Percentiles rank a stretch among this genome's conserved stretches.
Evolutionary conservation across 2,329 filamentous ascomycete species (phyloP).

Genomic region (Biscogniauxia sp.): DNA sequence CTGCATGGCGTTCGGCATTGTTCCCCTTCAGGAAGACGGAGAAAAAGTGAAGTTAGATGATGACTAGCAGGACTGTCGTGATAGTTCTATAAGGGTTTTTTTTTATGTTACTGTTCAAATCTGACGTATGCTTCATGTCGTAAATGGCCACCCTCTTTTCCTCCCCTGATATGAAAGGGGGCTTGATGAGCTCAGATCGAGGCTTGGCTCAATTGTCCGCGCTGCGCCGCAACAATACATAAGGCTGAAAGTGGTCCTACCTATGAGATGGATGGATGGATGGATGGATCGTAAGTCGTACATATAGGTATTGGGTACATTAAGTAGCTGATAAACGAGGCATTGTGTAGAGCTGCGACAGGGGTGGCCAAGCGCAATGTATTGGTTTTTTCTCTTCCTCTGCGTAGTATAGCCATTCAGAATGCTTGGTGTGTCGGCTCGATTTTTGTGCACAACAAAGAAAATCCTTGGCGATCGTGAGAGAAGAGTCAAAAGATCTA

Average conservation of each 20-base stretch:
- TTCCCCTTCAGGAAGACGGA: not conserved
- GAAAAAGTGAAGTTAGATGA: not conserved
- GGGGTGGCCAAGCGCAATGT: not conserved
- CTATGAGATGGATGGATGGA: not conserved
- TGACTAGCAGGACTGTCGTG: not conserved
- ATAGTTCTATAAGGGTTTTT: not conserved
- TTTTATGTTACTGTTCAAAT: too few species aligned
- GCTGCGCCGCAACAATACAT: not conserved
- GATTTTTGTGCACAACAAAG: not conserved
- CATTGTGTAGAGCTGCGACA: not conserved
- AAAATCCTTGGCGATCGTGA: not conserved
- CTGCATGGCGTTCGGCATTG: constrained; percentile 20
- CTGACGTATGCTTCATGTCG: too few species aligned
- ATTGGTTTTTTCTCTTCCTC: too few species aligned
- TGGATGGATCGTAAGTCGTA: too few species aligned
- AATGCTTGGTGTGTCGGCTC: not conserved
- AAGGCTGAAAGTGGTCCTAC: not conserved
- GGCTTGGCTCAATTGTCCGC: not conserved
- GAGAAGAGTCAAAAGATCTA: not conserved
- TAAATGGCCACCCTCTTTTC: too few species aligned
- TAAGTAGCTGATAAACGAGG: too few species aligned
- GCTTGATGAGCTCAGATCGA: not conserved
- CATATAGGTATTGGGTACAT: too few species aligned
- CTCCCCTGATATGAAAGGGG: not conserved
- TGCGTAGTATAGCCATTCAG: not conserved